Evolutionary conservation across 768 basidiomycete species (phyloP).

Genomic region (Rickenella mellea): DNA sequence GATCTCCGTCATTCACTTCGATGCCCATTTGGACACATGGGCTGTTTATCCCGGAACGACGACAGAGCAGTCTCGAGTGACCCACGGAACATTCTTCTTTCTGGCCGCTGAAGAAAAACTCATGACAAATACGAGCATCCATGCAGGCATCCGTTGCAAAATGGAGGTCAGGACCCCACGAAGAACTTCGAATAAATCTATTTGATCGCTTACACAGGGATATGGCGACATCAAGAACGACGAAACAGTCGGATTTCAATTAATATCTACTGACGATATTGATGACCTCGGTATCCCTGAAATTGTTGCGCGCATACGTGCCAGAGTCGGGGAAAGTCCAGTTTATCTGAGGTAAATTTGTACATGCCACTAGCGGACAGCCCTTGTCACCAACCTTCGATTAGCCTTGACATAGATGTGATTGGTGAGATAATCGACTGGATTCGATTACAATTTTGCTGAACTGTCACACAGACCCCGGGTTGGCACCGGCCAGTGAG

Average conservation of each 20-base stretch:
- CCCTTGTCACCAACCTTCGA: not conserved
- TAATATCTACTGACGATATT: conserved; percentile 75
- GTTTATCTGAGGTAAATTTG: conserved; percentile 56
- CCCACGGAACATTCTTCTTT: conserved; percentile 83
- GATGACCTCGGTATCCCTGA: conserved; percentile 68
- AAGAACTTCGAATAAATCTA: not conserved
- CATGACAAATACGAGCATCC: conserved; percentile 64
- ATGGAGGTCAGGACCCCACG: conserved; percentile 34
- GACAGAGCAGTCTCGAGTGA: conserved; percentile 57
- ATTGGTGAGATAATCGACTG: conserved; percentile 38
- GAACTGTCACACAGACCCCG: conserved; percentile 45
- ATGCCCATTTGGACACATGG: conserved; percentile 28
- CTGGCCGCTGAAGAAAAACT: conserved; percentile 71
- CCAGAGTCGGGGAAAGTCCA: conserved; percentile 62
- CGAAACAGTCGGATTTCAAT: conserved; percentile 61
- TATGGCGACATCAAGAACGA: conserved; percentile 59
- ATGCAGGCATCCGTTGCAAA: conserved; percentile 81
- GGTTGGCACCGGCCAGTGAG: conserved; percentile 70
- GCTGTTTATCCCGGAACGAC: conserved; percentile 22
- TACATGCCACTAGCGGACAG: not conserved
- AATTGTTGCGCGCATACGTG: conserved; percentile 62
- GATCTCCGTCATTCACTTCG: conserved; percentile 73
- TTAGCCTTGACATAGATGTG: conserved; percentile 73
- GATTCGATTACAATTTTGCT: not conserved
- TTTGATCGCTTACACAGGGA: conserved; percentile 28